Base-by-base conservation (phyloP, 306 rosid species). In the Boehmeria nivea region DNA sequence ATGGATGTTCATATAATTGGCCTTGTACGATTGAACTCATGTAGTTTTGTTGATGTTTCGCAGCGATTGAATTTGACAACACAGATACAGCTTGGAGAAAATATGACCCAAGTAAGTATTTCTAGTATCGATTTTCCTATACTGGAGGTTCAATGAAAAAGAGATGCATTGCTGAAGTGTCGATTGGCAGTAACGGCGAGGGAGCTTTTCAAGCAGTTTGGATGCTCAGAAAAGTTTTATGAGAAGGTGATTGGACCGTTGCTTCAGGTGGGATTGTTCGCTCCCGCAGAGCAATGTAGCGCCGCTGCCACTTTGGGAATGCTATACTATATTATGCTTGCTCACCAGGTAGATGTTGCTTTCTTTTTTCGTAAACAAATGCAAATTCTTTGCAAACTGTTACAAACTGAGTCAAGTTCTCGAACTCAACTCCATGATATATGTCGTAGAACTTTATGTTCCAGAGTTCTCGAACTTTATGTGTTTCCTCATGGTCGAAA, bases 11-110 rank as follows among this genome's bases (percentile, higher is more conserved):
- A 21, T 45, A 45, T 6, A 15, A n/a, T n/a, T n/a, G n/a, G n/a
- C n/a, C n/a, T n/a, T n/a, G n/a, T n/a, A n/a, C n/a, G n/a, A n/a
- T n/a, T n/a, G n/a, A n/a, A n/a, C n/a, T n/a, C n/a, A n/a, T n/a
- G n/a, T n/a, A n/a, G n/a, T n/a, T 44, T 23, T 48, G 51, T 43
- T 52, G 45, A 3, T 63, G 8, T 43, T 25, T 69, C 53, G 50
- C 79, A 75, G 88, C 65, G 31, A 66, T 81, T 26, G 84, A 72
- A 72, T 78, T 81, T 34, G 84, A 81, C 70, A 81, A 81, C 58
- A 78, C 77, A 6, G 79, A 81, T 60, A 43, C 60, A 6, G 75
- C 84, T 3, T 72, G 75, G 82, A 72, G 82, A 70, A 78, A 69
- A 31, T 78, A 75, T 47, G 84, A 78, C 54, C 55, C 82, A 24